phyloP scores from a whole-genome alignment of 2,329 filamentous ascomycete species.

The Colletotrichum simmondsii region DNA sequence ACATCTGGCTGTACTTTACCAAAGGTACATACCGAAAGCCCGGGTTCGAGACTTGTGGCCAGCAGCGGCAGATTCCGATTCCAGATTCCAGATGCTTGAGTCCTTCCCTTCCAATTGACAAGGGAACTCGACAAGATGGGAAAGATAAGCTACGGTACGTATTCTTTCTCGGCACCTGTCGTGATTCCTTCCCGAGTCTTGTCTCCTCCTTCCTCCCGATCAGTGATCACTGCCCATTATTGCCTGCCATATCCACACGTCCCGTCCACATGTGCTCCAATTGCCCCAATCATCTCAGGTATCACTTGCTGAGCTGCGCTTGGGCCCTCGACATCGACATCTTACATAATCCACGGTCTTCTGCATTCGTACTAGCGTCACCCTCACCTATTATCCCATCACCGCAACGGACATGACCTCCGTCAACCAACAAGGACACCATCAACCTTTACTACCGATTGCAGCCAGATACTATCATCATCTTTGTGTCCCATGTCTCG shows the following conservation, averaged over 20 bases:
- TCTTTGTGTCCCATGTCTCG: slow-evolving; percentile 12
- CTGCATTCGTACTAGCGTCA: background rate
- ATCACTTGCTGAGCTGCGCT: background rate
- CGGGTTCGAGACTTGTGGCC: background rate
- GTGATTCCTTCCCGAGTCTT: background rate
- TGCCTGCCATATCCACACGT: background rate
- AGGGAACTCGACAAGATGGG: background rate
- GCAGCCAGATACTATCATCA: background rate
- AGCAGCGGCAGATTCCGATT: background rate
- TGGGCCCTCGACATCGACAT: background rate
- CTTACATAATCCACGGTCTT: background rate
- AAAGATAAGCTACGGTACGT: background rate
- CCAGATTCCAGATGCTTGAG: no score
- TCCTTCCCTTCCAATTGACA: no score
- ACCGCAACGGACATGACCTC: background rate
- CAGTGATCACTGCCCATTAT: background rate
- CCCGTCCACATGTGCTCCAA: no score
- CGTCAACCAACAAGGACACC: background rate
- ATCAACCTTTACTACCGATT: background rate
- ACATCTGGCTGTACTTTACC: no score
- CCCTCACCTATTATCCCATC: background rate
- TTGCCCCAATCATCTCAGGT: background rate
- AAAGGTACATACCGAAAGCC: background rate
- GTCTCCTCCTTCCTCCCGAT: background rate
- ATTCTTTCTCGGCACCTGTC: slow-evolving; percentile 8